These are phyloP conservation scores for Acacia concinna DNA, from an alignment of 331 rosid species.

Conservation along the genomic window DNA sequence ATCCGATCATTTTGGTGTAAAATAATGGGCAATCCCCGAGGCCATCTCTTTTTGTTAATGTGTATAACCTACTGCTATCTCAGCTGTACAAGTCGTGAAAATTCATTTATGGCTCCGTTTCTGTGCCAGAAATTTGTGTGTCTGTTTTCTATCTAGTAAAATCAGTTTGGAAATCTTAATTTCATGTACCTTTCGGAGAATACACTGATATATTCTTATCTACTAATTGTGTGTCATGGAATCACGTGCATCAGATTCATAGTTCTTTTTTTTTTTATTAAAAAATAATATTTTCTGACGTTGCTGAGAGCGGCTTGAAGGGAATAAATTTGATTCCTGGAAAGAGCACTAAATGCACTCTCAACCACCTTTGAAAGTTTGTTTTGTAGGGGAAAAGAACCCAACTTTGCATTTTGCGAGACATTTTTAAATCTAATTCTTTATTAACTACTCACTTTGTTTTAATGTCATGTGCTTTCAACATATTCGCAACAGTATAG, in stretches of 20 bases:
- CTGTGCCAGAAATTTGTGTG: not conserved
- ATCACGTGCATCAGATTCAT: not conserved
- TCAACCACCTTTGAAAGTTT: not conserved
- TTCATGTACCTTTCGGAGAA: not conserved
- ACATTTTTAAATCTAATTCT: not conserved
- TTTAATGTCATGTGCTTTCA: constrained; percentile 2
- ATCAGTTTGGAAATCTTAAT: not conserved
- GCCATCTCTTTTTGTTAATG: not conserved
- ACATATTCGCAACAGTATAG: not conserved
- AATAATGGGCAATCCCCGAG: not conserved
- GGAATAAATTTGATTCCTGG: not conserved
- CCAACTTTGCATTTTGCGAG: not conserved
- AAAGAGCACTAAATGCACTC: not conserved
- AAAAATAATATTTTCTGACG: not conserved
- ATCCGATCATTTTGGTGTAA: not conserved
- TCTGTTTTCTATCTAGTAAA: not conserved
- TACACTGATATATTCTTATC: too few relatives aligned
- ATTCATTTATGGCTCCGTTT: not conserved
- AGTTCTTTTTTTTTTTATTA: not conserved
- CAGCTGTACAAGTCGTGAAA: not conserved
- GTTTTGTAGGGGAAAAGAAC: not conserved
- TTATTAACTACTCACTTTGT: not conserved
- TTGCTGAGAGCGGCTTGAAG: not conserved
- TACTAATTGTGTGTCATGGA: not conserved
- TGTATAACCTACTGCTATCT: not conserved